phyloP scores from a whole-genome alignment of 108 stramenopile species.

The Mayamaea pseudoterrestris region DNA sequence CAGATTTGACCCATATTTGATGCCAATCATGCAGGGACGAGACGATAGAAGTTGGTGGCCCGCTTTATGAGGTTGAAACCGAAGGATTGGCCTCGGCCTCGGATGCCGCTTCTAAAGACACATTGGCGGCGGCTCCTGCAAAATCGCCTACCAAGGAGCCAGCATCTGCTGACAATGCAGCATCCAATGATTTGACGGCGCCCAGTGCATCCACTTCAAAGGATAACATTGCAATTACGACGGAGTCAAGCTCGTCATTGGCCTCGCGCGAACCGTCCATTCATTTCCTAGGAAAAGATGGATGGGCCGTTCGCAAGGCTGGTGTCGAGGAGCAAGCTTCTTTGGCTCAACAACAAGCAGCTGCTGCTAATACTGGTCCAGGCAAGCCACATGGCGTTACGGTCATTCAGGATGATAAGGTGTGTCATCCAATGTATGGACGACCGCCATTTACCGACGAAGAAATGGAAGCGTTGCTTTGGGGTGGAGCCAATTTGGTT shows the following conservation, averaged over 20 bases:
- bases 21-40: slow-evolving; percentile 44
- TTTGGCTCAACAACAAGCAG: neutral
- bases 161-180: slow-evolving; percentile 7
- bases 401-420: slow-evolving; percentile 9
- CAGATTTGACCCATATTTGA: neutral
- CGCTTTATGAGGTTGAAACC: slow-evolving; percentile 70
- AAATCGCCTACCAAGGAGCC: slow-evolving; percentile 7
- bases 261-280: slow-evolving; percentile 58
- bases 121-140: slow-evolving; percentile 10
- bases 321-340: slow-evolving; percentile 4
- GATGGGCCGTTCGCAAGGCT: slow-evolving; percentile 36
- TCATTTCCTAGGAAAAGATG: slow-evolving; percentile 86
- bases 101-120: slow-evolving; percentile 6
- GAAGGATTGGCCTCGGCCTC: slow-evolving; percentile 26
- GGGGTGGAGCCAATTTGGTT: slow-evolving; percentile 72
- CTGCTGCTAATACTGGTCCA: slow-evolving; percentile 2
- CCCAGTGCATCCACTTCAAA: slow-evolving; percentile 8
- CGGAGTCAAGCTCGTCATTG: slow-evolving; percentile 4
- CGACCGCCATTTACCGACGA: slow-evolving; percentile 70
- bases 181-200: slow-evolving; percentile 4
- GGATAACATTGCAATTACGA: slow-evolving; percentile 6
- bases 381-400: too few relatives aligned
- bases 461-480: slow-evolving; percentile 83
- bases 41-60: slow-evolving; percentile 67
- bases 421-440: slow-evolving; percentile 71